Base-by-base conservation (phyloP, 2,329 filamentous ascomycete species). In the Pseudogymnoascus sp. region DNA sequence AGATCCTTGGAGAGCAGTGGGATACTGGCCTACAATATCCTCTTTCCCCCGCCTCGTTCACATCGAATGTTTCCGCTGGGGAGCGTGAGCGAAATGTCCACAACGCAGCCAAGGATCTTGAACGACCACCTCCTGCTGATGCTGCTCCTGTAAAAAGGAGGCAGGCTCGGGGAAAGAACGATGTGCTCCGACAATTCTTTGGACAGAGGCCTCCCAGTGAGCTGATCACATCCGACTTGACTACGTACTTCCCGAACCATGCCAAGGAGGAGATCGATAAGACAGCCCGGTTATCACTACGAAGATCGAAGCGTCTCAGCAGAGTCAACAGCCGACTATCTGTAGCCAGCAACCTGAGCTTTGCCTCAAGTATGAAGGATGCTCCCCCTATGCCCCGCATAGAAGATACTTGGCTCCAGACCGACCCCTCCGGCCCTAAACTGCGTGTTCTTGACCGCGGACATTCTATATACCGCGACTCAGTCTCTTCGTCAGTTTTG, bases 171-270 rank as follows among this genome's bases (percentile, higher is more conserved):
- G 62, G 78, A 64, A 85, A 85, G 72, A 85, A 85, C 71, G 78
- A 76, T 31, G 80, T 86, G 28, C 79, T 93, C 53, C 87, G 89
- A 67, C 89, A 89, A 67, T 97, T 97, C 76, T 95, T 96, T 70
- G 93, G 93, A 36, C 87, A 95, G 67, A 84, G 95, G 69, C 95
- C 95, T 16, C 95, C 95, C 1, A 97, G 93, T 78, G 95, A 99
- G 78, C 84, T 99, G 73, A 99, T 99, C 73, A 93, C 93, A 25
- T 96, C 95, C 21, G 95, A 99, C 73, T 80, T 99, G 65, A 95
- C 91, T 1, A 96, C 93, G 0, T 99, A 97, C 79, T 99, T 99
- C 81, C 95, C 95, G 0, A 92, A 96, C 71, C 93, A 97, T 71
- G 87, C 93, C 60, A 88, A 91, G 63, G 93, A 96, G 73, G 91